A percentile compares a stretch with the other conserved stretches of the same genome.
Evolutionary conservation across 306 rosid species (phyloP).

Genomic region (Glycine soja): DNA sequence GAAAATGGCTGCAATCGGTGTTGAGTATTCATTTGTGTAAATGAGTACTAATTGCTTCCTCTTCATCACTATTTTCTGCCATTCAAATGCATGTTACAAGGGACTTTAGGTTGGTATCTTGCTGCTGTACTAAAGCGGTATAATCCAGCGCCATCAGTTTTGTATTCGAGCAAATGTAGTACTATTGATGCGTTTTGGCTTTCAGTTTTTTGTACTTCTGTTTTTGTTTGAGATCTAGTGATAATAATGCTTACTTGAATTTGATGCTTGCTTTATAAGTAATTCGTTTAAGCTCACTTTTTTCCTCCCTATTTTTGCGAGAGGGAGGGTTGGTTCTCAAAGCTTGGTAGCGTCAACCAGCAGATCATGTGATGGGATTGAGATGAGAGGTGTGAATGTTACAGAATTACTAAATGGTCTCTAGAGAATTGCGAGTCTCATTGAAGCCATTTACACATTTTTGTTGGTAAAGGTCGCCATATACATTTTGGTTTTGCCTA

Average conservation of each 20-base stretch:
- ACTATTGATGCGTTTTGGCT: neutral
- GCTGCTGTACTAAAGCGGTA: constrained; percentile 28
- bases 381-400: neutral
- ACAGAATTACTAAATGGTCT: neutral
- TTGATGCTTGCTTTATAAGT: constrained; percentile 21
- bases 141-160: constrained; percentile 44
- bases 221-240: neutral
- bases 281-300: neutral
- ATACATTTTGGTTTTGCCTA: neutral
- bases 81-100: constrained; percentile 27
- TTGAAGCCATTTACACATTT: neutral
- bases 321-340: constrained; percentile 10
- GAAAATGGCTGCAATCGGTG: constrained; percentile 45
- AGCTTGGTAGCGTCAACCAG: constrained; percentile 5
- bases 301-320: neutral
- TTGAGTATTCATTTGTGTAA: constrained; percentile 36
- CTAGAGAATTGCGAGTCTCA: neutral
- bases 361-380: neutral
- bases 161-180: constrained; percentile 34
- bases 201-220: neutral
- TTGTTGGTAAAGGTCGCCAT: neutral
- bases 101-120: constrained; percentile 12
- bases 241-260: constrained; percentile 1
- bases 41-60: constrained; percentile 33
- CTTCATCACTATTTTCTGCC: neutral